Evolutionary conservation across 2,329 filamentous ascomycete species (phyloP), one percentile per base, ranked within the genome.

Genomic region (Thyridium curvatum): DNA sequence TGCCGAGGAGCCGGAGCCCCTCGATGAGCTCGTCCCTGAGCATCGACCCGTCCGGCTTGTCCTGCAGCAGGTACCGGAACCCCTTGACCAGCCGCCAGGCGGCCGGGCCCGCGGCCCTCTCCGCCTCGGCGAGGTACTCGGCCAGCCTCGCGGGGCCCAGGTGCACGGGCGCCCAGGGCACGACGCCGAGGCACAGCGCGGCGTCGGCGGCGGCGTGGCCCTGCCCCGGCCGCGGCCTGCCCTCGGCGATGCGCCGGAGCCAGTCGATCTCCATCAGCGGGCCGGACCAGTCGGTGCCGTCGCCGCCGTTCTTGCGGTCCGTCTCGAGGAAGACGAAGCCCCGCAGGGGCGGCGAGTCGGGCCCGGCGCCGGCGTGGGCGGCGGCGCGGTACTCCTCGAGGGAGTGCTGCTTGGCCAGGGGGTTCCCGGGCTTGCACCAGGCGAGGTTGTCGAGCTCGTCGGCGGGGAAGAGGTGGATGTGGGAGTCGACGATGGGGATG

Each of bases 81-180:
- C 90, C 91, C 43, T 79, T 82, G 18, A 95, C 68, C 58, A 78
- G 79, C 33, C 52, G 51, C 80, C 79, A 93, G 14, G 75, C 72
- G 13, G 75, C 71, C 32, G 71, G 66, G 2, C 83, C 85, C 0
- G 82, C 81, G 39, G 65, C 66, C 44, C 77, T 65, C 55, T 79
- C 65, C 3, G 79, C 85, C 13, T 69, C 54, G 0, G 60, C 60
- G 6, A 94, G 65, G 58, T 94, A 96, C 45, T 63, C 60, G 45
- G 74, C 65, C 55, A 96, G 61, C 1, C 69, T 71, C 6, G 59
- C 66, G 0, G 72, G 55, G 0, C 85, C 79, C 32, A 79, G 77
- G 9, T 84, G 76, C 35, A 96, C 56, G 0, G 90, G 90, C n/a
- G 88, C 89, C 86, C 87, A 96, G 2, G 87, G 80, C 4, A 96